Percentiles rank a stretch among this genome's conserved stretches.
Evolutionary conservation across 495 filamentous ascomycete genomes (phyloP).

Genomic region (Penicillium fimorum): DNA sequence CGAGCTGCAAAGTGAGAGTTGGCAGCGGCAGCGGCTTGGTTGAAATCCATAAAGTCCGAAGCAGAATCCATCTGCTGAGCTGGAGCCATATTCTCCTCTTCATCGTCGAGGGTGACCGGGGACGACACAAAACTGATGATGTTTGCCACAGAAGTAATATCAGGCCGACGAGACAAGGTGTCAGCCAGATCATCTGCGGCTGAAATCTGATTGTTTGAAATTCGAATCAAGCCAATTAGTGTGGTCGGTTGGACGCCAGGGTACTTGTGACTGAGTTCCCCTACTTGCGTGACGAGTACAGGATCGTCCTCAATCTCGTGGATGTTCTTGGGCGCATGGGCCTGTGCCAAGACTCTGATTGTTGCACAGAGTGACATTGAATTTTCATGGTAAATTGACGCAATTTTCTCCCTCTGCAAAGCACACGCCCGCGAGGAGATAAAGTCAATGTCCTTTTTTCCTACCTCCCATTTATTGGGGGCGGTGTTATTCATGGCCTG

Average conservation of each 20-base stretch:
- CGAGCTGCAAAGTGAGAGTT: conserved; percentile 42
- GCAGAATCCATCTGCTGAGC: neutral
- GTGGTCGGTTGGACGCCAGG: conserved; percentile 44
- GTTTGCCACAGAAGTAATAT: conserved; percentile 35
- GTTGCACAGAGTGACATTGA: conserved; percentile 57
- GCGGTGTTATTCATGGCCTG: conserved; percentile 10
- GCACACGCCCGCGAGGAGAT: conserved; percentile 47
- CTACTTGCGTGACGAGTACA: conserved; percentile 45
- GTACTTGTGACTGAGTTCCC: conserved; percentile 56
- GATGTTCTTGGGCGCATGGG: conserved; percentile 27
- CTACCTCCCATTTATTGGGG: conserved; percentile 56
- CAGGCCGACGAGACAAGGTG: conserved; percentile 37
- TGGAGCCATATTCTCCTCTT: conserved; percentile 21
- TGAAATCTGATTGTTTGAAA: conserved; percentile 55
- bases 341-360: conserved; percentile 51
- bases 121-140: conserved; percentile 41
- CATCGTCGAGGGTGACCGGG: conserved; percentile 31
- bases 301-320: conserved; percentile 42
- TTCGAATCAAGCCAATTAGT: conserved; percentile 49
- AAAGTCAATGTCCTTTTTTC: conserved; percentile 57
- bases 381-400: conserved; percentile 61
- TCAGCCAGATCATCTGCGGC: conserved; percentile 60
- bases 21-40: conserved; percentile 28
- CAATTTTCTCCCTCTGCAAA: conserved; percentile 49
- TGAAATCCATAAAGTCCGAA: conserved; percentile 23